Evolutionary conservation across 805 yeast species (phyloP).

Genomic region (Tetrapisispora phaffii): DNA sequence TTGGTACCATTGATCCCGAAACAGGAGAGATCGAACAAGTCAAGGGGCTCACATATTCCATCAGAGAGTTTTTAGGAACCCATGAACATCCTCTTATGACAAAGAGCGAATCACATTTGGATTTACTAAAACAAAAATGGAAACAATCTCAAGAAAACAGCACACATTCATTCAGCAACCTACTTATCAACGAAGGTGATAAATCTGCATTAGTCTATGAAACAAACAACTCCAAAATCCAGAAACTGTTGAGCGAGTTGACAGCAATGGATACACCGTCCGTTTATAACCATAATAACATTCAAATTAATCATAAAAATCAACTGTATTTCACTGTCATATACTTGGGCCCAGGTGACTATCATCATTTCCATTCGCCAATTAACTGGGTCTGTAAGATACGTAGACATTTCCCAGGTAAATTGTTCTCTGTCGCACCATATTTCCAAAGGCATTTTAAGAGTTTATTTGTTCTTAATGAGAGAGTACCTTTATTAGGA

Average conservation of each 20-base stretch:
- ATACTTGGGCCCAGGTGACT: slow-evolving; percentile 95
- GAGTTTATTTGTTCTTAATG: slow-evolving; percentile 83
- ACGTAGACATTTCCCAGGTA: slow-evolving; percentile 93
- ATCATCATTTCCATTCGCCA: slow-evolving; percentile 95
- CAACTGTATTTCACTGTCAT: slow-evolving; percentile 80
- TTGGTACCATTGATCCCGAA: slow-evolving; percentile 57
- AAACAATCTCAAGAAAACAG: slow-evolving; percentile 5
- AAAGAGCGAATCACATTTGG: slow-evolving; percentile 13
- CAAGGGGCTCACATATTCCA: slow-evolving; percentile 87
- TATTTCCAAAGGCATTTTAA: slow-evolving; percentile 82
- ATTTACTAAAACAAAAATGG: slow-evolving; percentile 12
- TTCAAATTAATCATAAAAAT: slow-evolving; percentile 30
- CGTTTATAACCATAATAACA: slow-evolving; percentile 2
- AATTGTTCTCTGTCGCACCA: slow-evolving; percentile 91
- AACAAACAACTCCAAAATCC: slow-evolving; percentile 26
- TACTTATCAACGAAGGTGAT: slow-evolving; percentile 60
- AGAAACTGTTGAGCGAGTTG: slow-evolving; percentile 32
- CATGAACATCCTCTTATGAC: slow-evolving; percentile 29
- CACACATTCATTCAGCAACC: slow-evolving; percentile 19
- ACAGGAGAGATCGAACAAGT: slow-evolving; percentile 92
- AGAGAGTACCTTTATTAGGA: slow-evolving; percentile 89
- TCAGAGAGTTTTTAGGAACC: slow-evolving; percentile 76
- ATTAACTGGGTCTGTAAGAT: slow-evolving; percentile 89
- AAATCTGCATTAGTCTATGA: slow-evolving; percentile 37
- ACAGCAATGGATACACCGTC: slow-evolving; percentile 8